Evolutionary conservation across 495 filamentous ascomycete genomes (phyloP).

Genomic region (Penicillium riverlandense): DNA sequence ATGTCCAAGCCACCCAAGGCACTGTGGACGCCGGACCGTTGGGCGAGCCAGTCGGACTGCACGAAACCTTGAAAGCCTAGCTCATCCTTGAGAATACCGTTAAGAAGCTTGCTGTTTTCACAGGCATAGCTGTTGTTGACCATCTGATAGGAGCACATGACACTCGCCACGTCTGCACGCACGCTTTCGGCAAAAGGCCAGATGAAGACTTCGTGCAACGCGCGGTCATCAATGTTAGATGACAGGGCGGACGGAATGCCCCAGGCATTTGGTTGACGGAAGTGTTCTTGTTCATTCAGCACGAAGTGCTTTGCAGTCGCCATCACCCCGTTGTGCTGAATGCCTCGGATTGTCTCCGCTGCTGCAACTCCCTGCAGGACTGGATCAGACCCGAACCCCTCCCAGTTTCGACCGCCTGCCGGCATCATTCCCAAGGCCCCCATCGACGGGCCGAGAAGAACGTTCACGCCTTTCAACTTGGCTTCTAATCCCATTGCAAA

Average conservation of each 20-base stretch:
- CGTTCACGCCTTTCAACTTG: slow-evolving; percentile 63
- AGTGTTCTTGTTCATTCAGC: slow-evolving; percentile 86
- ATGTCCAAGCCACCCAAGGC: slow-evolving; percentile 85
- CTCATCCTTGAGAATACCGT: slow-evolving; percentile 91
- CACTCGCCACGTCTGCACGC: slow-evolving; percentile 74
- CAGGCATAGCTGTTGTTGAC: slow-evolving; percentile 90
- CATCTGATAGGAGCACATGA: slow-evolving; percentile 89
- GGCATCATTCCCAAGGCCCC: slow-evolving; percentile 76
- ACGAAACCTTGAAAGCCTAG: slow-evolving; percentile 93
- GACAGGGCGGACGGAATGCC: slow-evolving; percentile 65
- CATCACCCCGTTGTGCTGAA: slow-evolving; percentile 74
- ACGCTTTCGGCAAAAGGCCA: slow-evolving; percentile 90
- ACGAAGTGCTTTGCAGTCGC: slow-evolving; percentile 80
- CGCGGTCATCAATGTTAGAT: slow-evolving; percentile 75
- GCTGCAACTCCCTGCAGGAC: slow-evolving; percentile 64
- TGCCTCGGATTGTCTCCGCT: slow-evolving; percentile 64
- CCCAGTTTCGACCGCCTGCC: slow-evolving; percentile 87
- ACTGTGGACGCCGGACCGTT: slow-evolving; percentile 71
- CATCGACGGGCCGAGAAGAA: slow-evolving; percentile 69
- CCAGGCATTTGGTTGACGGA: slow-evolving; percentile 70
- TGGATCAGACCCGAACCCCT: slow-evolving; percentile 75
- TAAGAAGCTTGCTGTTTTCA: slow-evolving; percentile 85
- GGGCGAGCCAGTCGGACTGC: slow-evolving; percentile 89
- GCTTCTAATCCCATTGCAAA: slow-evolving; percentile 63
- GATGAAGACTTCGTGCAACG: slow-evolving; percentile 76